These are phyloP conservation scores for Fragaria ananassa DNA, from an alignment of 306 rosid genomes.

Conservation along the genomic window DNA sequence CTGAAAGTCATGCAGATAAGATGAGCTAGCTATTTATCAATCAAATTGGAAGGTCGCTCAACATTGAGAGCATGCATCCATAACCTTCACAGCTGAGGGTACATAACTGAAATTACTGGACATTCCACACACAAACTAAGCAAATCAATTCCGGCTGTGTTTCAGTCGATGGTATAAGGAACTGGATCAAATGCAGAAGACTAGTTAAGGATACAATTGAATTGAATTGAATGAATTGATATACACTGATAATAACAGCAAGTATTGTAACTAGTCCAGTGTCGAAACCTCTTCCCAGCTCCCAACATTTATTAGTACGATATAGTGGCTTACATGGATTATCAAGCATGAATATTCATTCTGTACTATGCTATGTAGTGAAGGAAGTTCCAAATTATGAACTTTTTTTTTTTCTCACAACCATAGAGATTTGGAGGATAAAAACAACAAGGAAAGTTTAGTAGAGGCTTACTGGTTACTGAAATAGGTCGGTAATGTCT, in stretches of 20 bases:
- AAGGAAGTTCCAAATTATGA: background rate
- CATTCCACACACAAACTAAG: background rate
- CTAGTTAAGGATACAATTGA: background rate
- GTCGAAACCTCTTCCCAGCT: background rate
- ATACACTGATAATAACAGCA: background rate
- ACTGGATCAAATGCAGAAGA: background rate
- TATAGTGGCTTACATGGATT: background rate
- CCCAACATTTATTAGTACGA: background rate
- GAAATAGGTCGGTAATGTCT: background rate
- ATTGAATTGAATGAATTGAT: too few relatives aligned
- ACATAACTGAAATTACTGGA: background rate
- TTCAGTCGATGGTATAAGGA: background rate
- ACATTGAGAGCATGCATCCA: background rate
- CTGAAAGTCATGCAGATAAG: too few relatives aligned
- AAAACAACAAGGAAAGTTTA: background rate
- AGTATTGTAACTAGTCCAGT: background rate
- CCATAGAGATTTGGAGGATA: background rate
- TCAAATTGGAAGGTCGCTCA: background rate
- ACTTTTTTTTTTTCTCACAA: background rate
- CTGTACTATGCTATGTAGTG: background rate
- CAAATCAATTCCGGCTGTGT: too few relatives aligned
- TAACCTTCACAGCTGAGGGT: background rate
- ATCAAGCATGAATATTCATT: background rate
- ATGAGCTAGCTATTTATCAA: background rate
- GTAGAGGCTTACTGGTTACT: background rate